Percentiles rank a stretch among this genome's conserved stretches.
These are phyloP conservation scores for Dacryopinax primogenitus DNA, from an alignment of 768 basidiomycete species.

Conservation along the genomic window DNA sequence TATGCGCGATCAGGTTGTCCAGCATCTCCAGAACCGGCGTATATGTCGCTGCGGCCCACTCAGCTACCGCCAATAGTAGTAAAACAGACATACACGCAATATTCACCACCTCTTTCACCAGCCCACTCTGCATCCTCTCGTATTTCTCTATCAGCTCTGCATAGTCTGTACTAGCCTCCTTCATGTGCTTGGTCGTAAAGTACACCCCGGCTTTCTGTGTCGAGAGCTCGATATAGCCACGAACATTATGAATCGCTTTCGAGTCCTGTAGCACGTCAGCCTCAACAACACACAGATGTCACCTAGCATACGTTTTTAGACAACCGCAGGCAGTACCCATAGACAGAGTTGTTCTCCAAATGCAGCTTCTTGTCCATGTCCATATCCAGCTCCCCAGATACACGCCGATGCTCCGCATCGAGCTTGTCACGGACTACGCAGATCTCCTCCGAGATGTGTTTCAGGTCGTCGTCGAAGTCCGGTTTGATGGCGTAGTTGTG, in stretches of 20 bases:
- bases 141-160: constrained; percentile 56
- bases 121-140: constrained; percentile 54
- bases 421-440: constrained; percentile 60
- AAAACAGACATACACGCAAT: constrained; percentile 59
- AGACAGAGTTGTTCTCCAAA: constrained; percentile 75
- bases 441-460: constrained; percentile 55
- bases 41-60: constrained; percentile 60
- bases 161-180: constrained; percentile 57
- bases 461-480: constrained; percentile 69
- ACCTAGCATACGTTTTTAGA: constrained; percentile 64
- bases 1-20: constrained; percentile 71
- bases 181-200: constrained; percentile 71
- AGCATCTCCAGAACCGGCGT: constrained; percentile 73
- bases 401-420: constrained; percentile 63
- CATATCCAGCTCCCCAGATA: constrained; percentile 56
- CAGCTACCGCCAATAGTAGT: not conserved
- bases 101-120: constrained; percentile 85
- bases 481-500: constrained; percentile 89
- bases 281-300: not conserved
- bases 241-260: constrained; percentile 46
- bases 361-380: constrained; percentile 93
- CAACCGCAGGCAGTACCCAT: constrained; percentile 85
- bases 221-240: constrained; percentile 68
- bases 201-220: constrained; percentile 77
- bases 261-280: constrained; percentile 48